Evolutionary conservation across 2,329 filamentous ascomycete genomes (phyloP), one percentile per base, ranked within the genome.

Genomic region (Fusarium marasasianum): DNA sequence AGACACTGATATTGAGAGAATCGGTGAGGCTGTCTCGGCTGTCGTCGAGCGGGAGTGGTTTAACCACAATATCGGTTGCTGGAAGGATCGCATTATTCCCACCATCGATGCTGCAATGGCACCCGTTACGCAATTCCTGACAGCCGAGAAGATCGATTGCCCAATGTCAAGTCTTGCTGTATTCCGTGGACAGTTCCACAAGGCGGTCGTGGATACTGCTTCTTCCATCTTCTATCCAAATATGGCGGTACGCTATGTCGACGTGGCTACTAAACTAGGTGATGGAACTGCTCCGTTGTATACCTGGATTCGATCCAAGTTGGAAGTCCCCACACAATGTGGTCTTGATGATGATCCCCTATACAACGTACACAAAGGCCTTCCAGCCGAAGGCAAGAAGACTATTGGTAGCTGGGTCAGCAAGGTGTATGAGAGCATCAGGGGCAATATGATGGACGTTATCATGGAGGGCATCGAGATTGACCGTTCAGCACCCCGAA

Each of bases 361-460:
- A 20, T 79, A 78, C 22, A 76, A 73, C 26, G 66, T 63, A 2
- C 72, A 76, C 17, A 75, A 76, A 50, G 74, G 74, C 1, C 62
- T 74, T 6, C 48, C 74, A 9, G 73, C 72, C 2, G 72, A 79
- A 35, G 60, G 51, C 15, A 80, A 80, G 72, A 80, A 79, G 72
- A 82, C 81, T 9, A 81, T 81, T 31, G 80, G 80, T 17, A 78
- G 71, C 51, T 79, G 79, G 74, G 79, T 81, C 15, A 79, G 72
- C 48, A 76, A 73, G 35, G 74, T 82, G 5, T 82, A 82, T 55
- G 80, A 82, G 75, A 80, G 78, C 31, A 29, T 81, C 31, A 74
- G 60, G 61, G 65, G 55, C 6, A 69, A 75, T 17, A 50, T 81
- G 69, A 79, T 81, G 75, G 78, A 80, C 33, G 69, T 74, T 69